These are phyloP conservation scores for Clonostachys chloroleuca DNA, from an alignment of 2,329 filamentous ascomycete species.

Conservation along the genomic window DNA sequence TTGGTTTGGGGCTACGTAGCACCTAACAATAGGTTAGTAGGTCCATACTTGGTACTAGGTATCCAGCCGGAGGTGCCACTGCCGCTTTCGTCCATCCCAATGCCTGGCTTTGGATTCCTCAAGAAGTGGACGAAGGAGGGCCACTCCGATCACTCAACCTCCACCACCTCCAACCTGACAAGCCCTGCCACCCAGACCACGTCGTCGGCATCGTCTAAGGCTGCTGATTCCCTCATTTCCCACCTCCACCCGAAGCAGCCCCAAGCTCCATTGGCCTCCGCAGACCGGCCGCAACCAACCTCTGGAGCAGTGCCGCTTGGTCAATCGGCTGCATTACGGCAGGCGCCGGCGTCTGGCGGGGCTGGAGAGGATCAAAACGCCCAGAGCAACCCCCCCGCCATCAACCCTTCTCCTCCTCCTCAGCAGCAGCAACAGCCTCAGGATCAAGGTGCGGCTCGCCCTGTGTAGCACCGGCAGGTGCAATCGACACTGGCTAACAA, in stretches of 20 bases:
- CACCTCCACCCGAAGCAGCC: not conserved
- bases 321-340: not conserved
- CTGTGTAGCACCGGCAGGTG: not conserved
- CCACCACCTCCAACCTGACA: conserved; percentile 56
- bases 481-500: not conserved
- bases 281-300: too few species aligned
- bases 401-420: conserved; percentile 19
- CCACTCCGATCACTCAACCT: conserved; percentile 52
- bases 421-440: conserved; percentile 14
- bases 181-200: conserved; percentile 58
- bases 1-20: too few species aligned
- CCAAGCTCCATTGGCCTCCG: too few species aligned
- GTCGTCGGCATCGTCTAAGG: conserved; percentile 35
- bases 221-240: conserved; percentile 8
- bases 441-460: not conserved
- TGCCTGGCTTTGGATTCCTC: conserved; percentile 91
- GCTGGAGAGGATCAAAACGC: not conserved
- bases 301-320: too few species aligned
- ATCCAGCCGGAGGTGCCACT: too few species aligned
- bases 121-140: conserved; percentile 98
- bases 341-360: not conserved
- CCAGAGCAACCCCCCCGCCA: conserved; percentile 54
- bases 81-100: conserved; percentile 29
- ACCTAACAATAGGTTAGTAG: too few species aligned
- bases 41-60: too few species aligned